These are phyloP conservation scores for Trichoderma simmonsii DNA, from an alignment of 2,329 filamentous ascomycete genomes.

Conservation along the genomic window DNA sequence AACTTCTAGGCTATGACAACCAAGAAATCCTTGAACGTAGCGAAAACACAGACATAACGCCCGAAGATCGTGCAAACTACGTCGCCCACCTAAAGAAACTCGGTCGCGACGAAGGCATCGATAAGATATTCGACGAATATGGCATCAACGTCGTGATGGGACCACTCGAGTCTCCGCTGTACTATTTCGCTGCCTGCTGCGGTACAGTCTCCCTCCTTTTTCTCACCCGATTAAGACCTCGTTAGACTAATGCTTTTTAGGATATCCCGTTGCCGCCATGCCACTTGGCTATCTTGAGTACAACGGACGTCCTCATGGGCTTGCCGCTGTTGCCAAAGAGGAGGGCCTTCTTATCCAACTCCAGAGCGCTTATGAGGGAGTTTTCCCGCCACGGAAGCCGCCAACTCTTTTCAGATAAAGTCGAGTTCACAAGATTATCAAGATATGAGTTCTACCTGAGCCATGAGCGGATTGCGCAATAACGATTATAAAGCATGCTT, in stretches of 20 bases:
- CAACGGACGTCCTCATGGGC: conserved; percentile 18
- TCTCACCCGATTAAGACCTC: neutral
- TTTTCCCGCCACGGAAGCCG: conserved; percentile 11
- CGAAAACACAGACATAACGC: neutral
- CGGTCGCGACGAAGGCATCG: conserved; percentile 17
- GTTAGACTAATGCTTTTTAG: neutral
- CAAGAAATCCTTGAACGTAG: neutral
- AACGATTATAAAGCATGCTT: neutral
- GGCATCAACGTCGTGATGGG: conserved; percentile 20
- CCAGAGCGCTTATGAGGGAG: conserved; percentile 18
- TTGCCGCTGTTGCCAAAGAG: conserved; percentile 15
- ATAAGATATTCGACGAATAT: conserved; percentile 19
- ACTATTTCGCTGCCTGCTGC: neutral
- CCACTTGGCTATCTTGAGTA: conserved; percentile 19
- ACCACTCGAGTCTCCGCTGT: conserved; percentile 3
- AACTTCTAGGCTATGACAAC: neutral
- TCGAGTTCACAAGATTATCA: too few species aligned
- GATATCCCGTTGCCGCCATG: conserved; percentile 20
- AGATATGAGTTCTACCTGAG: too few species aligned
- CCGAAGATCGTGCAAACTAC: neutral
- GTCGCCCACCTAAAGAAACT: conserved; percentile 1
- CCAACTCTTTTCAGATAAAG: neutral
- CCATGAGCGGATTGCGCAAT: too few species aligned
- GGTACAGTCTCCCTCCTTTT: neutral
- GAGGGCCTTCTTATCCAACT: conserved; percentile 19